Evolutionary conservation across 2,329 filamentous ascomycete species (phyloP), one percentile per base, ranked within the genome.

Genomic region (Aspergillus costaricaensis): DNA sequence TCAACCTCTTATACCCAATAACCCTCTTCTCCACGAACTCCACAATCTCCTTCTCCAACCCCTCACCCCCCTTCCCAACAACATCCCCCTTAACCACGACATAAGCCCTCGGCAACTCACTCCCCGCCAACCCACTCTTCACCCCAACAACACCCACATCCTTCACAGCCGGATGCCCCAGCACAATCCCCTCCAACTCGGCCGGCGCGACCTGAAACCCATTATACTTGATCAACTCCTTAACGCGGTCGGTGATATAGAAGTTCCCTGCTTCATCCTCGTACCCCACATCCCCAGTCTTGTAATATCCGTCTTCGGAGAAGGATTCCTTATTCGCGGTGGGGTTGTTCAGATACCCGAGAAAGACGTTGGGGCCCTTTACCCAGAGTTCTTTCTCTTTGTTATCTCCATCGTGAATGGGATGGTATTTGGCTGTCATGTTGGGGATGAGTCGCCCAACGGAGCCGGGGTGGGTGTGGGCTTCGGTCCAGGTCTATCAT

Each of bases 171-270:
- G 72, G 72, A 62, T 82, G 79, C 0, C 71, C 71, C 5, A 77
- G 62, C 1, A 82, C 68, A 17, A 81, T 64, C 4, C 78, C 80
- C 60, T 83, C 86, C 2, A 88, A 79, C 72, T 88, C 86, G 2
- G 85, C 86, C 0, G 86, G 86, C 0, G 86, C 79, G 2, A 88
- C 85, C 70, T 88, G 86, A 71, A 87, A 88, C 2, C 86, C 86
- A 71, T 89, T 87, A 71, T 82, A 86, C 75, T 88, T 83, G 70
- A 76, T 76, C 36, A 75, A 67, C 60, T 72, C 77, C 77, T 89
- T 90, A 12, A 89, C 79, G 7, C 91, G 86, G 71, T 96, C 91
- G 0, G 91, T 92, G 70, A 94, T 91, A 78, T 86, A 94, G 65
- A 92, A 88, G 69, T 93, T 88, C 19, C 89, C 90, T 39, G 88